Evolutionary conservation across 164 flowering plant genomes (phyloP).

Genomic region (Protea cynaroides): DNA sequence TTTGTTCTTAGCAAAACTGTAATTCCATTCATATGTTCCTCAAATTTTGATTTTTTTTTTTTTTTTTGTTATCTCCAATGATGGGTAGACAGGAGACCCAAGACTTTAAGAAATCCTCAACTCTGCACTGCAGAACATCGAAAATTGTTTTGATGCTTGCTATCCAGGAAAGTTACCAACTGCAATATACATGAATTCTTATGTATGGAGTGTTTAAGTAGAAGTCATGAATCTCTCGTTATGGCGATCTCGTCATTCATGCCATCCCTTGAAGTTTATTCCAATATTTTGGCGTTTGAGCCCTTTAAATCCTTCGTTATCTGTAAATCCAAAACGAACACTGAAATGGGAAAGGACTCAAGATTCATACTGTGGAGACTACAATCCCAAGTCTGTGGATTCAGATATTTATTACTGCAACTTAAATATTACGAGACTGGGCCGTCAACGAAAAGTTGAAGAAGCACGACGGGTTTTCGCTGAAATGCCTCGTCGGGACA

Average conservation of each 20-base stretch:
- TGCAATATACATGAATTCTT: conserved; percentile 22
- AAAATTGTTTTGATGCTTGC: conserved; percentile 84
- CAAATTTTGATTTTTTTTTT: conserved; percentile 36
- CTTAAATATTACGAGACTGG: conserved; percentile 21
- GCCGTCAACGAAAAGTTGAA: conserved; percentile 24
- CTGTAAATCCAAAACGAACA: no score
- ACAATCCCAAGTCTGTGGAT: no score
- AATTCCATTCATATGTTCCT: conserved; percentile 82
- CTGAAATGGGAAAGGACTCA: no score
- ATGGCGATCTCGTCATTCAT: no score
- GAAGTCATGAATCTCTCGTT: no score
- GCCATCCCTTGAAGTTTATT: no score
- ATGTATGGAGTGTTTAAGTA: no score
- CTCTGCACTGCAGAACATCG: conserved; percentile 69
- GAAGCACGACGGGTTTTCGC: conserved; percentile 41
- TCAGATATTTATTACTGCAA: conserved; percentile 1
- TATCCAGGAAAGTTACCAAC: conserved; percentile 79
- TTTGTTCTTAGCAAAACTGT: conserved; percentile 84
- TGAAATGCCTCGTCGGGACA: conserved; percentile 40
- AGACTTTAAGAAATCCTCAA: conserved; percentile 67
- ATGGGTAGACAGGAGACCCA: conserved; percentile 80
- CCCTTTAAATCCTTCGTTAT: no score
- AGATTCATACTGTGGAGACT: no score
- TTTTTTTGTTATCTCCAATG: conserved; percentile 34
- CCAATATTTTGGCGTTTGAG: no score